phyloP scores from a whole-genome alignment of 345 rosid species.

The Brassica incana region DNA sequence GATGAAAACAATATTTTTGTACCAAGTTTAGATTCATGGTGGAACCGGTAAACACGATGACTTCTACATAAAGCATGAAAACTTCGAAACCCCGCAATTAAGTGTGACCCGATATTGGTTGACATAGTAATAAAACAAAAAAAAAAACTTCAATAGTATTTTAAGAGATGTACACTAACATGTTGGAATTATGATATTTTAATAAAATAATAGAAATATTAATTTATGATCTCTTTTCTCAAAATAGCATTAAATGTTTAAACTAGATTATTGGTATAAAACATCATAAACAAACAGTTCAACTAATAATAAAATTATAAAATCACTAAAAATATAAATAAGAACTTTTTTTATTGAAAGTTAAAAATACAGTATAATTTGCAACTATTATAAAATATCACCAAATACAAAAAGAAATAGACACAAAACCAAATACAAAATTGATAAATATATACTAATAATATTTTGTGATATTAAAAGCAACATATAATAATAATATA shows the following conservation, averaged over 20 bases:
- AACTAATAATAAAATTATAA: not conserved
- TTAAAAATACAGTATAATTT: not conserved
- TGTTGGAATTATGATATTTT: not conserved
- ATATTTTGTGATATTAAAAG: not conserved
- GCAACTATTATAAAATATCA: not conserved
- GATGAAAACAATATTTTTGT: no score
- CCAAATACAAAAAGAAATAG: not conserved
- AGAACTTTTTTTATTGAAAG: not conserved
- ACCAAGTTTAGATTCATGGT: no score
- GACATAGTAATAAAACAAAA: no score
- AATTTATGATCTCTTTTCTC: not conserved
- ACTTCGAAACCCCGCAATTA: no score
- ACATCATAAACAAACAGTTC: not conserved
- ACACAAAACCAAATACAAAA: no score
- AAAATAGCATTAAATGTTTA: not conserved
- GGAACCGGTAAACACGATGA: no score
- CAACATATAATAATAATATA: not conserved
- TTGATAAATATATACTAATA: no score
- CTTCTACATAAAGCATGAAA: no score
- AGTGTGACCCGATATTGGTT: no score
- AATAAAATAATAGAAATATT: no score
- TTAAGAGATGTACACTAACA: not conserved
- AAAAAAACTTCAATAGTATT: no score
- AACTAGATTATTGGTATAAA: not conserved
- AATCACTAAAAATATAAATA: not conserved